These are phyloP conservation scores for Phaffomyces antillensis DNA, from an alignment of 805 yeast genomes.

Conservation along the genomic window DNA sequence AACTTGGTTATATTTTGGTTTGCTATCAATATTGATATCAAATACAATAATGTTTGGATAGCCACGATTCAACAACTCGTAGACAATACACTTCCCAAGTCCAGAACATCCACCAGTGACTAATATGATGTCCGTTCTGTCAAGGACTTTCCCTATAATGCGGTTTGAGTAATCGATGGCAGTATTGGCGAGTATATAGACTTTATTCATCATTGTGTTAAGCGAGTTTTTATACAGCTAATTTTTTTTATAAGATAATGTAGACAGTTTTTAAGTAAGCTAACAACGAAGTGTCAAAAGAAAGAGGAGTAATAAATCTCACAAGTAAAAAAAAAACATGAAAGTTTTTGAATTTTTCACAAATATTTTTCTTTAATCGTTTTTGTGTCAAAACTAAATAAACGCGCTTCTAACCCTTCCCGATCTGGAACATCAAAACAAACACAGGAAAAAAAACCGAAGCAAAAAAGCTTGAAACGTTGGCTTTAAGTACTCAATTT, in stretches of 20 bases:
- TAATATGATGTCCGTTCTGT: conserved; percentile 55
- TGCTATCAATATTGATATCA: conserved; percentile 39
- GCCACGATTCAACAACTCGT: conserved; percentile 33
- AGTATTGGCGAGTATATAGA: conserved; percentile 2
- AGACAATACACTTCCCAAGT: conserved; percentile 60
- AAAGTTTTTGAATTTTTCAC: neutral
- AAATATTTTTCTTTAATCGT: neutral
- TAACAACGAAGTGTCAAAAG: too few species aligned
- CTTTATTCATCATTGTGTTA: neutral
- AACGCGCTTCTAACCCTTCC: neutral
- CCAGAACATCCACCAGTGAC: conserved; percentile 86
- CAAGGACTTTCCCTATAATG: conserved; percentile 45
- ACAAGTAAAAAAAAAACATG: too few species aligned
- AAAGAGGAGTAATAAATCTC: neutral
- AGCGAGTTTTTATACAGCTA: neutral
- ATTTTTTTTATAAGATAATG: too few species aligned
- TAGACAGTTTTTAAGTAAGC: neutral
- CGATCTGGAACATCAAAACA: neutral
- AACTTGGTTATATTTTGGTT: conserved; percentile 26
- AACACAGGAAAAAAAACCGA: neutral
- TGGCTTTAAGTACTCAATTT: too few species aligned
- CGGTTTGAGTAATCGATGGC: conserved; percentile 15
- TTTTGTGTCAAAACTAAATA: neutral
- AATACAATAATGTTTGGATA: conserved; percentile 53
- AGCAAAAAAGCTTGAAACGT: neutral